Evolutionary conservation across 371 early-diverging fungal genomes (phyloP).

Genomic region (Mortierella sp.): DNA sequence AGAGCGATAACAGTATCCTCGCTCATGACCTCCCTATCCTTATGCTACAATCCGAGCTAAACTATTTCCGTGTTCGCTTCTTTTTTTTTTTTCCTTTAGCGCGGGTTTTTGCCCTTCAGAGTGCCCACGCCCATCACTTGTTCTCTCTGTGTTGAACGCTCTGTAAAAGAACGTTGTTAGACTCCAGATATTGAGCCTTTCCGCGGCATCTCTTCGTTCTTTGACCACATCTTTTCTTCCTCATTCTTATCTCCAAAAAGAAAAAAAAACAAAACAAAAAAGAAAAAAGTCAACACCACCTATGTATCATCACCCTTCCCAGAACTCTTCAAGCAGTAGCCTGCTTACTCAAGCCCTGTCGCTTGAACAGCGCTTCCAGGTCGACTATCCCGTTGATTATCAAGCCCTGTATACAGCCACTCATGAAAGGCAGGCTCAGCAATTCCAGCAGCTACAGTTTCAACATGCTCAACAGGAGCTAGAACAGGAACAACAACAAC

Average conservation of each 20-base stretch:
- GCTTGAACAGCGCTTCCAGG: constrained; percentile 23
- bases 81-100: constrained; percentile 1
- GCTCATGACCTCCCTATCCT: neutral
- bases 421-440: constrained; percentile 22
- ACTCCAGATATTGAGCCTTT: neutral
- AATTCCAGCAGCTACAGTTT: constrained; percentile 17
- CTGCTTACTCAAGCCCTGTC: constrained; percentile 32
- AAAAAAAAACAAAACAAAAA: too few relatives aligned
- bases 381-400: constrained; percentile 21
- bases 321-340: constrained; percentile 29
- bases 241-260: neutral
- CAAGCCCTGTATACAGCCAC: constrained; percentile 27
- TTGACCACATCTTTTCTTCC: neutral
- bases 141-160: neutral
- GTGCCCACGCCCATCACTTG: constrained; percentile 1
- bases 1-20: neutral
- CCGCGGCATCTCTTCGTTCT: neutral
- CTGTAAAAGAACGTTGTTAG: neutral
- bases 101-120: neutral
- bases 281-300: neutral
- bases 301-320: constrained; percentile 32
- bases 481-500: constrained; percentile 19
- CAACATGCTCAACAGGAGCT: constrained; percentile 25
- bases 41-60: neutral
- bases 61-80: constrained; percentile 7